Evolutionary conservation across 306 rosid species (phyloP), one percentile per base, ranked within the genome.

Genomic region (Gastrolobium bilobum): DNA sequence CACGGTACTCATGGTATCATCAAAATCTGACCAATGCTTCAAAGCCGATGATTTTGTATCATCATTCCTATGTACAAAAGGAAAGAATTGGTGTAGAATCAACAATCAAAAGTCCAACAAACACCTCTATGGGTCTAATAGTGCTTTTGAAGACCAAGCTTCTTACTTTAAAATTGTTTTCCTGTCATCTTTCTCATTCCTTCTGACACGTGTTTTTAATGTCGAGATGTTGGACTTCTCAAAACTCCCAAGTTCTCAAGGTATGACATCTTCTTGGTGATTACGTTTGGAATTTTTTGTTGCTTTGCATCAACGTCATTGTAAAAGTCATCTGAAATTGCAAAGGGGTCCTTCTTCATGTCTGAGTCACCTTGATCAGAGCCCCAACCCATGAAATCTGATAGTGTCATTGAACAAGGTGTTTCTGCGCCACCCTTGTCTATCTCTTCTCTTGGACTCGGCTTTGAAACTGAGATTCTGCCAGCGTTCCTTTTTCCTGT

Each of bases 371-470:
- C 83, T 72, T 84, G 88, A 46, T 89, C 94, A 7, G 35, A 1
- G 4, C 84, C 92, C 99, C 97, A 93, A 39, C 96, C 97, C 98
- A 96, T 96, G 93, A 93, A 89, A 87, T 96, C 99, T 40, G 78
- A 89, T 56, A 96, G 81, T 15, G 98, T 96, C 94, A 88, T 89
- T 26, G 91, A 73, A 70, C 61, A 77, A 0, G 85, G 73, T 15
- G 84, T 61, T 44, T 87, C 98, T 13, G 72, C 29, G 9, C 75
- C 39, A 67, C 37, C 69, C 47, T 42, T 77, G 14, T 79, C 82
- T 11, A 40, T 14, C 11, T 84, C 90, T 50, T 89, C 97, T 71
- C 39, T 77, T 8, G 86, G 83, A 68, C 71, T 60, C 3, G 87
- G 31, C 73, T 60, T 87, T 9, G 88, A 31, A 37, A 68, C 42